Evolutionary conservation across 345 rosid species (phyloP).

Genomic region (Eucalyptus camaldulensis): DNA sequence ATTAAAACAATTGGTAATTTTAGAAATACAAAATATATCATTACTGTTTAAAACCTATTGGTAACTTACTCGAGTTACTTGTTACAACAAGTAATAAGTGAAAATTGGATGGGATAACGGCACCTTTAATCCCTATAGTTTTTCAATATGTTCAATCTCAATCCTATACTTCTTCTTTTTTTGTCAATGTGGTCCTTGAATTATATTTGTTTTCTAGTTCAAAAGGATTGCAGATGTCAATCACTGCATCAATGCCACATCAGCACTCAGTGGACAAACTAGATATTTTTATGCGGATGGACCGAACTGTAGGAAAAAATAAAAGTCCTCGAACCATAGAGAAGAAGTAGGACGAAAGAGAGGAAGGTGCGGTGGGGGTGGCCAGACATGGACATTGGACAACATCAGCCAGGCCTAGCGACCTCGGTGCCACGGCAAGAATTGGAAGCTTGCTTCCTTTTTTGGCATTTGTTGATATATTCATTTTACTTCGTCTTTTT

Average conservation of each 20-base stretch:
- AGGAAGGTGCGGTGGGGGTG: neutral
- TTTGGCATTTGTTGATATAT: neutral
- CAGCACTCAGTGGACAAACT: neutral
- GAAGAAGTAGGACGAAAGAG: neutral
- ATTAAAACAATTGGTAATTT: neutral
- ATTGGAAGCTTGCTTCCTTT: neutral
- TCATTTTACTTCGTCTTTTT: neutral
- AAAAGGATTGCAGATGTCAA: accelerated
- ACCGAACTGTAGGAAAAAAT: neutral
- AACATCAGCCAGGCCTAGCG: no score
- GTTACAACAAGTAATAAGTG: neutral
- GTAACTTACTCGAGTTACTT: neutral
- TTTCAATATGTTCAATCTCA: neutral
- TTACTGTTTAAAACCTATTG: neutral
- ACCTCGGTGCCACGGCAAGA: neutral
- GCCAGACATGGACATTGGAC: no score
- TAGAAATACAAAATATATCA: neutral
- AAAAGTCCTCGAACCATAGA: neutral
- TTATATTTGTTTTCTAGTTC: neutral
- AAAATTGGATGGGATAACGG: neutral
- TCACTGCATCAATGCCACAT: accelerated
- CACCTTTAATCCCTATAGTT: neutral
- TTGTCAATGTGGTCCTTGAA: neutral
- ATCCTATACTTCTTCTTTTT: neutral
- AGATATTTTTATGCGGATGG: neutral